Evolutionary conservation across 345 rosid species (phyloP).

Genomic region (Brassica juncea): DNA sequence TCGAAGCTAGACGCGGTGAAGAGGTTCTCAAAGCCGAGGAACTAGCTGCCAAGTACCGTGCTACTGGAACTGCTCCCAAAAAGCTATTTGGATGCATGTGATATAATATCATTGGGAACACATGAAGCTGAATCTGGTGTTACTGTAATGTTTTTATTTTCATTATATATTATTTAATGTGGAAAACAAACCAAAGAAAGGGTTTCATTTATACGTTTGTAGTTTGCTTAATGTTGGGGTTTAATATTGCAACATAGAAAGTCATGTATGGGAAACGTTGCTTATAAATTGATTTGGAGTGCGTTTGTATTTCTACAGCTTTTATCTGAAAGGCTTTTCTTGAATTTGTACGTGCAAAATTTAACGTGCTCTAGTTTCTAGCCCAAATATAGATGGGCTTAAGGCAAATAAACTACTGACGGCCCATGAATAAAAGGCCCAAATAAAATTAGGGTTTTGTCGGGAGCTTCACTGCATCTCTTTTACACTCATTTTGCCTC

Average conservation of each 20-base stretch:
- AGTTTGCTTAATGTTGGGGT: slow-evolving; percentile 14
- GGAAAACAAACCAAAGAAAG: neutral
- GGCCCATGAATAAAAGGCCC: slow-evolving; percentile 34
- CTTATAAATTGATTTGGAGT: slow-evolving; percentile 11
- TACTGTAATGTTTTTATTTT: neutral
- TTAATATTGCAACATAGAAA: slow-evolving; percentile 7
- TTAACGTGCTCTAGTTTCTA: neutral
- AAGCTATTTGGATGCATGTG: slow-evolving; percentile 39
- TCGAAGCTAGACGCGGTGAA: slow-evolving; percentile 40
- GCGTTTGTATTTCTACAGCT: slow-evolving; percentile 12
- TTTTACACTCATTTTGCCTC: neutral
- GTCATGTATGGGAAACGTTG: slow-evolving; percentile 6
- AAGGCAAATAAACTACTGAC: neutral
- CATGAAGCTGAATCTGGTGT: neutral
- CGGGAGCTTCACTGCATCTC: slow-evolving; percentile 3
- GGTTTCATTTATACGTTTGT: slow-evolving; percentile 11
- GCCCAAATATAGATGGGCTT: neutral
- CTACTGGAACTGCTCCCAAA: slow-evolving; percentile 38
- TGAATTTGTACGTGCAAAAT: neutral
- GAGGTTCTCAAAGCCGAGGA: slow-evolving; percentile 38
- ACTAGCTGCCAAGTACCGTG: slow-evolving; percentile 42
- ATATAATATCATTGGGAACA: neutral
- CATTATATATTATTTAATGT: neutral
- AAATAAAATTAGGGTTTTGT: slow-evolving; percentile 35
- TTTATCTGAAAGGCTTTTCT: neutral